Percentiles rank a stretch among this genome's conserved stretches.
Evolutionary conservation across 345 rosid genomes (phyloP).

Genomic region (Aquilaria malaccensis): DNA sequence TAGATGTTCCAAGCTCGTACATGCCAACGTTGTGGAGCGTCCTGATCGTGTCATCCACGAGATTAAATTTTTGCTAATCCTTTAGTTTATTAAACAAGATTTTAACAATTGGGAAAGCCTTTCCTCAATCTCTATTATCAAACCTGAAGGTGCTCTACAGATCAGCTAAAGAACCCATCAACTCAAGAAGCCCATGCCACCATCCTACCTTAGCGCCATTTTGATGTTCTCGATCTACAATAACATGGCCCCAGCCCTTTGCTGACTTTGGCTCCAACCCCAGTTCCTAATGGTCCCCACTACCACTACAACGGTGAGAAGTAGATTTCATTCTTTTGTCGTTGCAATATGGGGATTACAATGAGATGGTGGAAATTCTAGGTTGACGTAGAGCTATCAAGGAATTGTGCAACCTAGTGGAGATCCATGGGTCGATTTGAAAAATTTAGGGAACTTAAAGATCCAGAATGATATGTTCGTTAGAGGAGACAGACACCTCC

Average conservation of each 20-base stretch:
- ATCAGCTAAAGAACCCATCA: constrained; percentile 60
- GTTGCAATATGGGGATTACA: constrained; percentile 66
- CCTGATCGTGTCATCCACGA: constrained; percentile 79
- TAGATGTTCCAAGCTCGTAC: constrained; percentile 32
- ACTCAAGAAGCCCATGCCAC: constrained; percentile 37
- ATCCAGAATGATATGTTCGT: too few species aligned
- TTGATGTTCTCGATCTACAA: constrained; percentile 44
- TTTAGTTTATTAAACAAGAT: constrained; percentile 62
- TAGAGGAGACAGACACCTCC: too few species aligned
- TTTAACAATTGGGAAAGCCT: constrained; percentile 62
- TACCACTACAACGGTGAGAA: constrained; percentile 61
- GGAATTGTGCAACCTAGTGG: too few species aligned
- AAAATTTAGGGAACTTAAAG: too few species aligned
- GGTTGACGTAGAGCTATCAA: constrained; percentile 5
- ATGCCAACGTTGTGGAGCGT: constrained; percentile 37
- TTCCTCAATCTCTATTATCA: constrained; percentile 53
- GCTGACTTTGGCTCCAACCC: constrained; percentile 70
- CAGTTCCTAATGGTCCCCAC: constrained; percentile 69
- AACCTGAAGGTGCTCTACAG: constrained; percentile 71
- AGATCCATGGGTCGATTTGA: too few species aligned
- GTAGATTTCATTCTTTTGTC: constrained; percentile 58
- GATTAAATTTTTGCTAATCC: constrained; percentile 52
- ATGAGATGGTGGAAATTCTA: constrained; percentile 68
- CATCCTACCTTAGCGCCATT: constrained; percentile 33
- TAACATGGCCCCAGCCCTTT: constrained; percentile 79